Evolutionary conservation across 1,139 yeast genomes (phyloP), one percentile per base, ranked within the genome.

Genomic region (Candida tropicalis): DNA sequence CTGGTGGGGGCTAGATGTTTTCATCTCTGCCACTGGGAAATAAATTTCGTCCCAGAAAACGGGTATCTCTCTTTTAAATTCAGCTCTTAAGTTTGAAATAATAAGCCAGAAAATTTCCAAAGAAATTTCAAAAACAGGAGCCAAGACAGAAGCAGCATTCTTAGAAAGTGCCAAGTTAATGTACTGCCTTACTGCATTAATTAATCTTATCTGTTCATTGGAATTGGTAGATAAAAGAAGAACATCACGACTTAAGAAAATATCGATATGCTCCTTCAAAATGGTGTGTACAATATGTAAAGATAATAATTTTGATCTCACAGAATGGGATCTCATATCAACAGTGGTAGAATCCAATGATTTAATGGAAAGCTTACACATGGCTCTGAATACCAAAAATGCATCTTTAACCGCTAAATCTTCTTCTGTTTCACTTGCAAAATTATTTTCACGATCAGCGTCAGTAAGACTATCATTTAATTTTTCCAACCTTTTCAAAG

Each of bases 91-190:
- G 55, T 90, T 87, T 17, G 91, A 81, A 39, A 91, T 73, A 52
- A 95, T 73, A 39, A 91, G 68, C 97, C 97, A 93, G 65, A 91
- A 90, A 15, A 95, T 90, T 62, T 95, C 99, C 39, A 95, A 75
- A 2, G 96, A 84, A 16, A 93, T 79, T 58, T 93, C 98, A 64
- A 87, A 95, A 9, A 93, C 95, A 1, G 97, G 95, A 0, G 97
- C 88, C 42, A 89, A 74, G 3, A 93, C 87, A 24, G 96, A 88
- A 0, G 97, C 95, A 0, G 98, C 96, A 65, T 95, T 95, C 60
- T 96, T 80, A 0, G 97, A 87, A 43, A 95, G 73, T 3, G 93
- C 77, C 39, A 89, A 75, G 57, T 96, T 87, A 25, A 91, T 64
- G 54, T 91, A 90, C 59, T 89, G 96, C 59, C 93, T 82, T 25